These are phyloP conservation scores for Casuarina equisetifolia DNA, from an alignment of 306 rosid species.

Conservation along the genomic window DNA sequence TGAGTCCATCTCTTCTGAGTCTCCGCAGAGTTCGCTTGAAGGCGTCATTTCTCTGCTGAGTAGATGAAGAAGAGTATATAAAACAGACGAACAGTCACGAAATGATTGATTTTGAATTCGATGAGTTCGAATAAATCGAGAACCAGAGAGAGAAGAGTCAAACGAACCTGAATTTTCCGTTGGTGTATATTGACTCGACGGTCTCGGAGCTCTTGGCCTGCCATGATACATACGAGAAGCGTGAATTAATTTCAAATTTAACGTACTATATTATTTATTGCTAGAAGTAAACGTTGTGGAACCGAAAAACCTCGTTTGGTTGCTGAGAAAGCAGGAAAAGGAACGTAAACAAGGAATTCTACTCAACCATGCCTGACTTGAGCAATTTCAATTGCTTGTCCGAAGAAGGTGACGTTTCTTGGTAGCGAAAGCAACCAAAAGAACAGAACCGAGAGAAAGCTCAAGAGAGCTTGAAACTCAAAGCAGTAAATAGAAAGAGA, in stretches of 20 bases:
- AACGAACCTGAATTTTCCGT: constrained; percentile 54
- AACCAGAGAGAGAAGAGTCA: constrained; percentile 10
- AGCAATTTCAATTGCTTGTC: not conserved
- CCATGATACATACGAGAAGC: constrained; percentile 29
- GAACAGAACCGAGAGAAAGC: not conserved
- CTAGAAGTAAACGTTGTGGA: constrained; percentile 17
- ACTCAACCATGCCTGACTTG: not conserved
- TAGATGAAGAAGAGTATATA: not conserved
- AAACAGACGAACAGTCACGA: constrained; percentile 11
- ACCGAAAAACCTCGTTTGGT: constrained; percentile 13
- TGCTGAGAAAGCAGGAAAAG: constrained; percentile 28
- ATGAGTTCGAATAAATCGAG: not conserved
- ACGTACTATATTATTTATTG: not conserved
- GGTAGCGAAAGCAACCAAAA: not conserved
- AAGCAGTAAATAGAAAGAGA: no score
- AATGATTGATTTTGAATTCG: constrained; percentile 19
- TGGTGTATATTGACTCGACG: constrained; percentile 36
- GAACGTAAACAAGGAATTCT: not conserved
- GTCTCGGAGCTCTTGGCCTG: constrained; percentile 64
- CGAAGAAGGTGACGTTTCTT: not conserved
- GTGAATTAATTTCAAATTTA: constrained; percentile 21
- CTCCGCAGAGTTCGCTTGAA: constrained; percentile 47
- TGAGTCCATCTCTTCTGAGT: constrained; percentile 40
- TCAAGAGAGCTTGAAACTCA: not conserved
- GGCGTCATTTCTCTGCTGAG: constrained; percentile 40